A percentile compares a stretch with the other conserved stretches of the same genome.
Conservation (phyloP, 1,139 yeast species). For the Scheffersomyces quercinus region DNA sequence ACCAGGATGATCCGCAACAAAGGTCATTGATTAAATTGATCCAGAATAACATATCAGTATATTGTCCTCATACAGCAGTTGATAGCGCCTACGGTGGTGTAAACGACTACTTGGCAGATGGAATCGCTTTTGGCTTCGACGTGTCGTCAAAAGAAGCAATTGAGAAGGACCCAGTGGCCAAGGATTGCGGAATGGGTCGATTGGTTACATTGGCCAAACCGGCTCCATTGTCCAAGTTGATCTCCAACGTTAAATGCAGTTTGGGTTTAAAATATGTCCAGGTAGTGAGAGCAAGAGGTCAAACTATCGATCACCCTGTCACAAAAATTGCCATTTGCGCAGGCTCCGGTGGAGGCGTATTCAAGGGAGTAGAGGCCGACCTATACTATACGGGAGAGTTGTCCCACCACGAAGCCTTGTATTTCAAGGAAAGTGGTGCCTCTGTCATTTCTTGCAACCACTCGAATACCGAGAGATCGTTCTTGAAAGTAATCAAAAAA, state of each 20-base stretch:
- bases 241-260: conserved; percentile 54
- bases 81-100: conserved; percentile 93
- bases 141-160: conserved; percentile 28
- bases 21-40: conserved; percentile 69
- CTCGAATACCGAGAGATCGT: conserved; percentile 91
- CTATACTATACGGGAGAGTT: conserved; percentile 87
- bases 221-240: conserved; percentile 44
- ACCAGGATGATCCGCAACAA: conserved; percentile 76
- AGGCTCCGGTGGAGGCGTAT: conserved; percentile 84
- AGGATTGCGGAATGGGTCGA: conserved; percentile 83
- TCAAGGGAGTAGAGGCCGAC: conserved; percentile 68
- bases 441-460: conserved; percentile 82
- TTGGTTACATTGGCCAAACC: conserved; percentile 51
- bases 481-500: conserved; percentile 51
- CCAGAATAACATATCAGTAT: conserved; percentile 77
- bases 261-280: conserved; percentile 61
- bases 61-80: conserved; percentile 94
- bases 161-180: conserved; percentile 26
- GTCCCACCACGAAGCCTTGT: conserved; percentile 87
- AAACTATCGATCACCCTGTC: conserved; percentile 31
- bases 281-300: conserved; percentile 51
- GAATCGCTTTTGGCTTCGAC: conserved; percentile 40
- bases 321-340: conserved; percentile 84
- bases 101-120: conserved; percentile 83
- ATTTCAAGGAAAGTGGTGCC: conserved; percentile 68